A percentile compares a stretch with the other conserved stretches of the same genome.
These are phyloP conservation scores for Phytophthora sansomeana DNA, from an alignment of 352 stramenopile species.

Conservation along the genomic window DNA sequence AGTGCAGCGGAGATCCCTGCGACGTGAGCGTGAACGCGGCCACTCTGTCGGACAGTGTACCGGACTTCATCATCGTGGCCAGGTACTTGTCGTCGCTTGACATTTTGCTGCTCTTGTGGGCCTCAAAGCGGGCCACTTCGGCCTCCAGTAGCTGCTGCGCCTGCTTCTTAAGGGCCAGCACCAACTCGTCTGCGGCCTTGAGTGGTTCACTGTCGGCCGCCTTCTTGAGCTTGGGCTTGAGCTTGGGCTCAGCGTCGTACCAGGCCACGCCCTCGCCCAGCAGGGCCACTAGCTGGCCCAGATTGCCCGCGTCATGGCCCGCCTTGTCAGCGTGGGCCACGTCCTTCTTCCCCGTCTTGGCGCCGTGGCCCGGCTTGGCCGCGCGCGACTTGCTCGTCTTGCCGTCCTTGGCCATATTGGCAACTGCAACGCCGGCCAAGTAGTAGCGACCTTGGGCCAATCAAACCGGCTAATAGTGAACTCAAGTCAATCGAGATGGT, in stretches of 20 bases:
- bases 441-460: slow-evolving; percentile 23
- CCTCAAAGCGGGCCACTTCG: slow-evolving; percentile 67
- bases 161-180: slow-evolving; percentile 62
- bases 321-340: not conserved
- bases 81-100: slow-evolving; percentile 90
- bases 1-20: slow-evolving; percentile 86
- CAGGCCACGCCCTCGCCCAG: slow-evolving; percentile 47
- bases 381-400: slow-evolving; percentile 15
- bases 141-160: slow-evolving; percentile 67
- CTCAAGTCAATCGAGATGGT: too few species aligned
- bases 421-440: slow-evolving; percentile 2
- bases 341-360: slow-evolving; percentile 3
- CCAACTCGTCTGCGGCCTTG: slow-evolving; percentile 44
- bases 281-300: slow-evolving; percentile 43
- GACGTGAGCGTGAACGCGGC: slow-evolving; percentile 91
- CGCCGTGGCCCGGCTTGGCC: slow-evolving; percentile 1
- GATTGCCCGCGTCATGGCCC: slow-evolving; percentile 6
- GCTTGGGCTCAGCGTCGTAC: slow-evolving; percentile 44
- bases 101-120: slow-evolving; percentile 71
- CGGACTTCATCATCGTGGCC: slow-evolving; percentile 88
- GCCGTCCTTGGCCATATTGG: slow-evolving; percentile 22
- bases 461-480: slow-evolving; percentile 10
- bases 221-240: slow-evolving; percentile 36
- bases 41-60: slow-evolving; percentile 92
- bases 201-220: slow-evolving; percentile 23